Conservation (phyloP, 352 stramenopile genomes). For the Pythium guiyangense region DNA sequence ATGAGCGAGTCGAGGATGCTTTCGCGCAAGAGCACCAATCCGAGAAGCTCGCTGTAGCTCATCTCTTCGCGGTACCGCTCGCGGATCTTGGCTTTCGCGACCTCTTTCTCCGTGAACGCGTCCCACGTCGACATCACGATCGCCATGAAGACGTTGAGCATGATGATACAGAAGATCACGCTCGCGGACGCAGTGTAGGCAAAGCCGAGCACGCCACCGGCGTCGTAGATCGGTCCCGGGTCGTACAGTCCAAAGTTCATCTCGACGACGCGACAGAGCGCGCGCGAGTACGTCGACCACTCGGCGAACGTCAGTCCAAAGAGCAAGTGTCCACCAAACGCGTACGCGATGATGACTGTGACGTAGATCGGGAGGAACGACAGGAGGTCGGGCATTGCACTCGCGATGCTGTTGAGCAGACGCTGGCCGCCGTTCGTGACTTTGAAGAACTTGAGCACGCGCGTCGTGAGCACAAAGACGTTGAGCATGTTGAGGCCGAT, state of each 20-base stretch:
- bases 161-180: conserved; percentile 71
- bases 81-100: conserved; percentile 36
- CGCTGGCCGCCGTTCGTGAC: conserved; percentile 52
- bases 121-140: conserved; percentile 79
- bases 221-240: conserved; percentile 60
- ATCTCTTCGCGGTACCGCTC: conserved; percentile 40
- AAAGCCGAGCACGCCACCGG: conserved; percentile 43
- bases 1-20: conserved; percentile 50
- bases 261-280: conserved; percentile 67
- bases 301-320: conserved; percentile 58
- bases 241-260: conserved; percentile 75
- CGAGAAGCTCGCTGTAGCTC: conserved; percentile 23
- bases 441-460: conserved; percentile 68
- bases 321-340: conserved; percentile 64
- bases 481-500: conserved; percentile 61
- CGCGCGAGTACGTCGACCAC: conserved; percentile 52
- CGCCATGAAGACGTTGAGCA: conserved; percentile 79
- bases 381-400: conserved; percentile 58
- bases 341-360: conserved; percentile 55
- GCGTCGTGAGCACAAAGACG: conserved; percentile 46
- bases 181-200: conserved; percentile 66
- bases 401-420: conserved; percentile 59
- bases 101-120: conserved; percentile 43
- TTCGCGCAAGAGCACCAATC: conserved; percentile 42
- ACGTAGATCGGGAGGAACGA: conserved; percentile 73